phyloP scores from a whole-genome alignment of 2,329 filamentous ascomycete genomes.

The Diaporthe caulivora region DNA sequence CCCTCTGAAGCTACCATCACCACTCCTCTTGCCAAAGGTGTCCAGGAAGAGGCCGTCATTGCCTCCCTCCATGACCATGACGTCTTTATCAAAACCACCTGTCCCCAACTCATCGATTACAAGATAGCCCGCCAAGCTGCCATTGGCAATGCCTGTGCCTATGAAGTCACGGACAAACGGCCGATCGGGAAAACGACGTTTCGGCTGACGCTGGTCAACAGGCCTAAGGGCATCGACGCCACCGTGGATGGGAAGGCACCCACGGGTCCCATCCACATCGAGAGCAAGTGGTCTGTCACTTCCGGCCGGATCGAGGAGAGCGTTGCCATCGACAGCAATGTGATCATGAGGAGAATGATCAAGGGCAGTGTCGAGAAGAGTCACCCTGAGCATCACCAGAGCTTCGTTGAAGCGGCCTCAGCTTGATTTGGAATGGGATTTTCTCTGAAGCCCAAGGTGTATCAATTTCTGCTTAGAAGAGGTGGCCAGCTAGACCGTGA shows the following conservation, averaged over 20 bases:
- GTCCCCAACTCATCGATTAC: background rate
- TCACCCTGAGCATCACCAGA: constrained; percentile 44
- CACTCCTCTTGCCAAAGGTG: background rate
- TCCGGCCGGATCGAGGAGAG: constrained; percentile 43
- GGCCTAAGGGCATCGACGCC: constrained; percentile 44
- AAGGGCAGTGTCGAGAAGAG: constrained; percentile 47
- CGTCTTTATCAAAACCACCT: constrained; percentile 14
- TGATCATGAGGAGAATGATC: constrained; percentile 46
- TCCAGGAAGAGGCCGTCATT: background rate
- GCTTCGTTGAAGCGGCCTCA: constrained; percentile 37
- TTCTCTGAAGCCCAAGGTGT: background rate
- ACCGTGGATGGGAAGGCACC: constrained; percentile 45
- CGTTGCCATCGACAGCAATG: constrained; percentile 46
- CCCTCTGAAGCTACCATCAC: constrained; percentile 13
- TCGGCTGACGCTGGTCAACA: constrained; percentile 42
- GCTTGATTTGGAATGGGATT: background rate
- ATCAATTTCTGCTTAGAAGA: too few relatives aligned
- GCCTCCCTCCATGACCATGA: constrained; percentile 12
- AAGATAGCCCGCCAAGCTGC: background rate
- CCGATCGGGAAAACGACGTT: constrained; percentile 20
- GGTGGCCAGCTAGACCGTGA: too few relatives aligned
- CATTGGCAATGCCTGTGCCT: background rate
- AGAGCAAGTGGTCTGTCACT: constrained; percentile 36
- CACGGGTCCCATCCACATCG: constrained; percentile 43
- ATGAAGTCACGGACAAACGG: constrained; percentile 17